Evolutionary conservation across 495 filamentous ascomycete genomes (phyloP).

Genomic region (Baudoinia panamericana): DNA sequence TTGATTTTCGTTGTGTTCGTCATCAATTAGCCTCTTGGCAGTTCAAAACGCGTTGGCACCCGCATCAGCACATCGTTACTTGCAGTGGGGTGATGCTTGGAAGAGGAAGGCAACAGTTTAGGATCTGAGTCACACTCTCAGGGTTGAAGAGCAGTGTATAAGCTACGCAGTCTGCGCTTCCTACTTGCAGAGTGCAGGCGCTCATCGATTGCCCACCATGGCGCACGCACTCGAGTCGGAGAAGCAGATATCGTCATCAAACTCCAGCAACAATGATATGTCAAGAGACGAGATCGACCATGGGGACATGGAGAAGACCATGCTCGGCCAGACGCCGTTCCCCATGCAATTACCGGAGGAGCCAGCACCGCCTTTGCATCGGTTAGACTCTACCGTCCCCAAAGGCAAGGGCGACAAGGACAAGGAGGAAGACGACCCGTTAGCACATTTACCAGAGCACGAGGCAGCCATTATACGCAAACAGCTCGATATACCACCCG

Average conservation of each 20-base stretch:
- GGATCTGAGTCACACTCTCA: no score
- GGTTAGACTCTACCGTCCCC: slow-evolving; percentile 38
- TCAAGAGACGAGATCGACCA: slow-evolving; percentile 4
- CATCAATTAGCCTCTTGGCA: no score
- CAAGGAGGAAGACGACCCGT: slow-evolving; percentile 30
- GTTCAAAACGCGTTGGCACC: no score
- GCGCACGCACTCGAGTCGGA: slow-evolving; percentile 16
- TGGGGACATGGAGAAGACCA: slow-evolving; percentile 19
- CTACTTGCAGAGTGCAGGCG: neutral
- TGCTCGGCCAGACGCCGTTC: slow-evolving; percentile 19
- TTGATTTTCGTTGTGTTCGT: no score
- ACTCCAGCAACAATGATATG: slow-evolving; percentile 20
- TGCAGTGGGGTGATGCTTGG: no score
- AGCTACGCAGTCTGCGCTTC: no score
- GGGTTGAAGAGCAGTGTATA: no score
- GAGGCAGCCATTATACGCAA: slow-evolving; percentile 55
- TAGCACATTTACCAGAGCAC: slow-evolving; percentile 44
- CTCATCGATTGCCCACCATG: slow-evolving; percentile 3
- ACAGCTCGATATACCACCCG: slow-evolving; percentile 56
- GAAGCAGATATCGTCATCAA: slow-evolving; percentile 16
- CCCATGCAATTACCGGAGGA: slow-evolving; percentile 16
- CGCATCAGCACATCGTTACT: no score
- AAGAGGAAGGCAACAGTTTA: no score
- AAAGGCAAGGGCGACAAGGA: slow-evolving; percentile 20
- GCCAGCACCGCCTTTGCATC: slow-evolving; percentile 23